Conservation (phyloP, 768 basidiomycete species). For the Lyophyllum atratum region DNA sequence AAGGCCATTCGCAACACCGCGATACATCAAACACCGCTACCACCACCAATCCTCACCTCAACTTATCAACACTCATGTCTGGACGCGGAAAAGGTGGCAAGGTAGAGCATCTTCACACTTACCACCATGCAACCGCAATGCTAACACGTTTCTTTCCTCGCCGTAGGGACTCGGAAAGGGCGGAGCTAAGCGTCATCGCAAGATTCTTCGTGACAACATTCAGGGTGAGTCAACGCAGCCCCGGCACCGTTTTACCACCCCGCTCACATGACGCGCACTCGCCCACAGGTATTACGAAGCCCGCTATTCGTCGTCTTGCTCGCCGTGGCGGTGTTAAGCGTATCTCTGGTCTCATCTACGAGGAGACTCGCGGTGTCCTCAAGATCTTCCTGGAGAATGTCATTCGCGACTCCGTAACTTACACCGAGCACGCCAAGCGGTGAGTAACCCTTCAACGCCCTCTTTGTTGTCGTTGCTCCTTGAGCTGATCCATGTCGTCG, state of each 20-base stretch:
- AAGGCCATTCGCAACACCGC: not conserved
- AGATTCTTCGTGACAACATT: slow-evolving; percentile 78
- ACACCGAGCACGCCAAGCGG: slow-evolving; percentile 91
- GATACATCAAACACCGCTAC: slow-evolving; percentile 14
- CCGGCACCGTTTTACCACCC: not conserved
- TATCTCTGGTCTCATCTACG: slow-evolving; percentile 85
- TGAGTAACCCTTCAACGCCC: not conserved
- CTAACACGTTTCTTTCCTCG: not conserved
- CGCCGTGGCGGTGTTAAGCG: slow-evolving; percentile 93
- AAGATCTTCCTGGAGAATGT: slow-evolving; percentile 89
- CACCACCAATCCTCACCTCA: slow-evolving; percentile 8
- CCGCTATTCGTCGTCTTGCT: slow-evolving; percentile 84
- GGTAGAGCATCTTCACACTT: slow-evolving; percentile 26
- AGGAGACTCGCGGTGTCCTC: slow-evolving; percentile 89
- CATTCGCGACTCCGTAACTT: slow-evolving; percentile 90
- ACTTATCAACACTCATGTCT: slow-evolving; percentile 48
- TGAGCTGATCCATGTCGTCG: not conserved
- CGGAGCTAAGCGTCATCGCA: slow-evolving; percentile 81
- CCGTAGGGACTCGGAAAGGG: slow-evolving; percentile 79
- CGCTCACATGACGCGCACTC: not conserved
- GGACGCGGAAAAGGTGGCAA: slow-evolving; percentile 89
- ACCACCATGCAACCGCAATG: not conserved
- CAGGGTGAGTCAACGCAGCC: slow-evolving; percentile 42
- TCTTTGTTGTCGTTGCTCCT: not conserved
- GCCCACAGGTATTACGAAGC: slow-evolving; percentile 71